Percentiles rank a stretch among this genome's conserved stretches.
Conservation (phyloP, 129 eudicot species). For the Pittosporum tobira region DNA sequence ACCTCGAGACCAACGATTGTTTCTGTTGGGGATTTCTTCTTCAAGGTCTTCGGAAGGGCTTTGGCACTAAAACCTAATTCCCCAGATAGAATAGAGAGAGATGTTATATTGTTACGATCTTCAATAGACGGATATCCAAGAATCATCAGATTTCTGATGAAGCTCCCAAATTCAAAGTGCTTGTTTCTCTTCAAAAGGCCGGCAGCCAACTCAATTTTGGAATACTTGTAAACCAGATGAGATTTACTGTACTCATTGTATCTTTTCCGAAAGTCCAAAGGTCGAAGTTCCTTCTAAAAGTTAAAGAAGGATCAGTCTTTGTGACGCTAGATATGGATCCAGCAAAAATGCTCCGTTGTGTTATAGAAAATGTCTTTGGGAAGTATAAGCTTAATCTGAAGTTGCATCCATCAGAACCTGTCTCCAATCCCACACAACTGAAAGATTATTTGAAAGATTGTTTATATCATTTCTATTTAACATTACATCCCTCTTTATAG, state of each 20-base stretch:
- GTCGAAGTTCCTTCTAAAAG: conserved; percentile 5
- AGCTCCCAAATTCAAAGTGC: not conserved
- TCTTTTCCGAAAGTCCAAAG: not conserved
- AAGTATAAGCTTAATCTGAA: conserved; percentile 5
- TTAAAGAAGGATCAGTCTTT: not conserved
- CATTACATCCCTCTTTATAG: too few species aligned
- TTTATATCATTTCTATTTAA: too few species aligned
- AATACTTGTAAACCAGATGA: conserved; percentile 11
- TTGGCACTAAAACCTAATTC: conserved; percentile 7
- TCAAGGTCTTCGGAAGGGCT: conserved; percentile 1
- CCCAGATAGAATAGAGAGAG: conserved; percentile 12
- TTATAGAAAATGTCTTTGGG: conserved; percentile 13
- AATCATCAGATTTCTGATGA: not conserved
- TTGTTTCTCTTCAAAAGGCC: conserved; percentile 5
- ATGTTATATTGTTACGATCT: conserved; percentile 4
- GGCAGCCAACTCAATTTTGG: conserved; percentile 7
- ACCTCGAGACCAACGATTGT: conserved; percentile 15
- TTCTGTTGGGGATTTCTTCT: not conserved
- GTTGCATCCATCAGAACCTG: conserved; percentile 13
- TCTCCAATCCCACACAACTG: conserved; percentile 9
- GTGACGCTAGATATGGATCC: conserved; percentile 16
- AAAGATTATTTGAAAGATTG: too few species aligned
- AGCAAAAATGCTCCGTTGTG: conserved; percentile 7
- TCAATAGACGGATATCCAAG: conserved; percentile 1
- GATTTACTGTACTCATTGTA: conserved; percentile 1